Conservation (phyloP, 352 stramenopile species). For the Phytopythium vexans region DNA sequence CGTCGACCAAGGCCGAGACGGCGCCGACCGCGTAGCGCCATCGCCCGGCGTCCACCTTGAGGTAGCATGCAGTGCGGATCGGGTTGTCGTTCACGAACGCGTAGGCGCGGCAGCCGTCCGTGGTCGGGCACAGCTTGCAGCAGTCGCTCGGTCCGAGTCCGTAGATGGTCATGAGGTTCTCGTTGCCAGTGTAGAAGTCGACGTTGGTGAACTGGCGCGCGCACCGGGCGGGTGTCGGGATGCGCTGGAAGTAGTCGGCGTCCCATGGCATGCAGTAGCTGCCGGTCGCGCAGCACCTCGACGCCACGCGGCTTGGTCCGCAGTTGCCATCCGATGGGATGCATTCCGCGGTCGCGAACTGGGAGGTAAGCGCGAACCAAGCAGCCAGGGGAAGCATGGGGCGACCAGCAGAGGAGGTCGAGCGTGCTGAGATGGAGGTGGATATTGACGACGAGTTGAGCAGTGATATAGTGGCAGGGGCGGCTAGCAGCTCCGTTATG, state of each 20-base stretch:
- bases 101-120: conserved; percentile 25
- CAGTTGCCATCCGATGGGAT: no score
- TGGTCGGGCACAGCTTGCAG: conserved; percentile 23
- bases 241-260: conserved; percentile 20
- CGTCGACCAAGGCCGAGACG: conserved; percentile 26
- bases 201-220: conserved; percentile 24
- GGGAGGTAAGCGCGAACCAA: no score
- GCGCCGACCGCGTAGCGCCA: conserved; percentile 13
- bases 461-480: no score
- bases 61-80: conserved; percentile 25
- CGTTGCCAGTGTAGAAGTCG: conserved; percentile 17
- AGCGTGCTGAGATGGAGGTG: no score
- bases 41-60: conserved; percentile 23
- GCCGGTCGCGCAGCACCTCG: conserved; percentile 13
- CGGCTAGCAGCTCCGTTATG: no score
- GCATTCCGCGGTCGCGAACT: no score
- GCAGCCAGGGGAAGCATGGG: no score
- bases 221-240: conserved; percentile 14
- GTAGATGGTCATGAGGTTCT: conserved; percentile 25
- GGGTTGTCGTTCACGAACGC: conserved; percentile 39
- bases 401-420: no score
- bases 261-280: conserved; percentile 21
- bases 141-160: conserved; percentile 19
- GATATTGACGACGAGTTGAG: no score
- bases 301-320: no score